phyloP scores from a whole-genome alignment of 2,329 filamentous ascomycete species.

The Ophidiomyces ophidiicola region DNA sequence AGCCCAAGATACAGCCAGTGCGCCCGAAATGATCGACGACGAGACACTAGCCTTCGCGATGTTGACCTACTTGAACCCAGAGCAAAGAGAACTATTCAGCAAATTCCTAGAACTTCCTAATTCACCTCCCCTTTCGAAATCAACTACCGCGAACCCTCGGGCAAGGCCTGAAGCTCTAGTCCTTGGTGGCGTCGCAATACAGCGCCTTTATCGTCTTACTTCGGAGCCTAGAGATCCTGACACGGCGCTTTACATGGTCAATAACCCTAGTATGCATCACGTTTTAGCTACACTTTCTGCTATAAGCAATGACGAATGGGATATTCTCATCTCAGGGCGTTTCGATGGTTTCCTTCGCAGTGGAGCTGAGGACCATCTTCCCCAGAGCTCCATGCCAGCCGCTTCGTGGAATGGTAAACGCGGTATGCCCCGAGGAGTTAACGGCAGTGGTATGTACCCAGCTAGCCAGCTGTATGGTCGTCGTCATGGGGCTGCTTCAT shows the following conservation, averaged over 20 bases:
- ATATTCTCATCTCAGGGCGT: slow-evolving; percentile 81
- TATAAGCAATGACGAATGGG: slow-evolving; percentile 89
- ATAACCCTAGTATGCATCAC: slow-evolving; percentile 69
- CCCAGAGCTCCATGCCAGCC: slow-evolving; percentile 18
- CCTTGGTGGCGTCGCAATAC: slow-evolving; percentile 64
- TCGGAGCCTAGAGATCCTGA: slow-evolving; percentile 71
- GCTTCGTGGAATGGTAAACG: slow-evolving; percentile 22
- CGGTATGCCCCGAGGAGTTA: slow-evolving; percentile 17
- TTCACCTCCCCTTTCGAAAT: slow-evolving; percentile 47
- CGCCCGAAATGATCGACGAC: slow-evolving; percentile 82
- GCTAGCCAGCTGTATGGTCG: slow-evolving; percentile 30
- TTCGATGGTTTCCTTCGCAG: slow-evolving; percentile 96
- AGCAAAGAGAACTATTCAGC: slow-evolving; percentile 70
- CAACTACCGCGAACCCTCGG: slow-evolving; percentile 50
- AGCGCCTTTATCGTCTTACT: slow-evolving; percentile 68
- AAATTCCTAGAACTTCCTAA: slow-evolving; percentile 56
- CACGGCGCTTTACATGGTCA: slow-evolving; percentile 71
- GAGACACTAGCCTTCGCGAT: slow-evolving; percentile 91
- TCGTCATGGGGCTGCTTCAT: slow-evolving; percentile 38
- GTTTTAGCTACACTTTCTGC: slow-evolving; percentile 76
- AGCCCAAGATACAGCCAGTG: slow-evolving; percentile 57
- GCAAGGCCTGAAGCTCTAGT: slow-evolving; percentile 60
- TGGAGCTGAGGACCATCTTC: slow-evolving; percentile 54
- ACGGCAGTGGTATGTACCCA: slow-evolving; percentile 30
- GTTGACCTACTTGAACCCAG: slow-evolving; percentile 66